Evolutionary conservation across 345 rosid genomes (phyloP).

Genomic region (Ailanthus altissimus): DNA sequence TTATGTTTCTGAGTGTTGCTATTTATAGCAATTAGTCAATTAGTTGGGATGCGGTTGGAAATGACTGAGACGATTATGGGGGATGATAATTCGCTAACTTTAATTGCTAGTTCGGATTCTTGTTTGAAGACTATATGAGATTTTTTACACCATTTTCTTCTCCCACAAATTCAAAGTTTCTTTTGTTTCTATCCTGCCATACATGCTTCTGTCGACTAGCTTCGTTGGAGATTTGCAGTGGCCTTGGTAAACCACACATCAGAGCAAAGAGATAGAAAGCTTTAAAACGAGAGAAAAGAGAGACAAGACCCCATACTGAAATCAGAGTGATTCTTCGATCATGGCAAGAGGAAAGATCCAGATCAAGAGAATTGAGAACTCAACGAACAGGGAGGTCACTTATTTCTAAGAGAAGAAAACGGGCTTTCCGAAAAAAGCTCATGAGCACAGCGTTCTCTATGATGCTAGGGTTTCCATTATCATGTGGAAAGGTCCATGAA

Average conservation of each 20-base stretch:
- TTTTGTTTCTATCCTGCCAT: too few species aligned
- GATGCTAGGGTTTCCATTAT: slow-evolving; percentile 78
- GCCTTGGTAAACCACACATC: background rate
- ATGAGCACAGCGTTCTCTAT: slow-evolving; percentile 72
- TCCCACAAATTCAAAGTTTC: too few species aligned
- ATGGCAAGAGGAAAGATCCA: slow-evolving; percentile 89
- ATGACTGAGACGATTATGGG: too few species aligned
- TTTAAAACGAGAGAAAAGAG: background rate
- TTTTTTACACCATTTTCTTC: too few species aligned
- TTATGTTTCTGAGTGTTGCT: too few species aligned
- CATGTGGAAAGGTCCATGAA: slow-evolving; percentile 80
- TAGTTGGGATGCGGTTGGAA: too few species aligned
- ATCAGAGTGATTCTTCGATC: background rate
- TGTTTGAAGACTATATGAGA: too few species aligned
- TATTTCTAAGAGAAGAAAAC: slow-evolving; percentile 72
- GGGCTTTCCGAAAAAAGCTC: slow-evolving; percentile 83
- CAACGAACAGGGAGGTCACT: slow-evolving; percentile 79
- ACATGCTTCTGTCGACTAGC: too few species aligned
- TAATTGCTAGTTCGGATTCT: too few species aligned
- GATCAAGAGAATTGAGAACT: slow-evolving; percentile 87
- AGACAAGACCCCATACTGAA: background rate
- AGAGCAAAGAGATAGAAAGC: background rate
- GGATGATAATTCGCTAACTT: too few species aligned
- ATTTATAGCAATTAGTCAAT: too few species aligned
- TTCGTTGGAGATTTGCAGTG: too few species aligned